Evolutionary conservation across 495 filamentous ascomycete genomes (phyloP).

Genomic region (Hypoxylon subgilvum): DNA sequence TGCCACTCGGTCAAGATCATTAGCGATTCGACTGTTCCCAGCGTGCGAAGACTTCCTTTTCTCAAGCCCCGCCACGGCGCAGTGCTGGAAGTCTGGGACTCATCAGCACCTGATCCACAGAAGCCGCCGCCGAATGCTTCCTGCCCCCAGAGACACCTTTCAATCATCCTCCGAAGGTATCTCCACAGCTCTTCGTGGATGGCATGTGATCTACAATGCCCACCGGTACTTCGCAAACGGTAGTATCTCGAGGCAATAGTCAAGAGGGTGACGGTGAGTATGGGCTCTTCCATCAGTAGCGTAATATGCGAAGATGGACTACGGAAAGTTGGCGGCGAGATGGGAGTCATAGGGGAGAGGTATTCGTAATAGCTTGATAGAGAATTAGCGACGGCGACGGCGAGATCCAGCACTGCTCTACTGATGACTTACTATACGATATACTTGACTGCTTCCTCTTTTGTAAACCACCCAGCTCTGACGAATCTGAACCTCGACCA

Average conservation of each 20-base stretch:
- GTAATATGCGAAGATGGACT: constrained; percentile 73
- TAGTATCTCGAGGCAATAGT: constrained; percentile 89
- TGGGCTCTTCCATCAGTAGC: constrained; percentile 86
- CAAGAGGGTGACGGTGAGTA: constrained; percentile 85
- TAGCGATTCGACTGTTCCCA: constrained; percentile 92
- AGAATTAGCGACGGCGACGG: constrained; percentile 26
- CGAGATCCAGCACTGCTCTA: background rate
- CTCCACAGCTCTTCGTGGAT: constrained; percentile 97
- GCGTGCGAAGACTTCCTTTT: constrained; percentile 81
- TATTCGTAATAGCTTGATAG: constrained; percentile 79
- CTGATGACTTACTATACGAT: constrained; percentile 75
- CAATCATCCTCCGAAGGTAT: constrained; percentile 91
- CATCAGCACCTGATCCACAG: constrained; percentile 73
- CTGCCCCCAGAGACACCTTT: constrained; percentile 92
- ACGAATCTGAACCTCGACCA: constrained; percentile 94
- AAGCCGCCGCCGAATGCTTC: constrained; percentile 91
- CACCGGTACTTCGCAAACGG: constrained; percentile 77
- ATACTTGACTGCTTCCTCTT: constrained; percentile 88
- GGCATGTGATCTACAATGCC: constrained; percentile 80
- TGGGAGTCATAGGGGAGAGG: constrained; percentile 88
- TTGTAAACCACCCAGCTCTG: constrained; percentile 93
- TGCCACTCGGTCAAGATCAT: constrained; percentile 97
- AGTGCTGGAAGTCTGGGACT: constrained; percentile 67
- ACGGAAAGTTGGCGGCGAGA: constrained; percentile 83
- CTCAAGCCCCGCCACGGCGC: constrained; percentile 63